These are phyloP conservation scores for Alternaria alternata DNA, from an alignment of 2,329 filamentous ascomycete species.

Conservation along the genomic window DNA sequence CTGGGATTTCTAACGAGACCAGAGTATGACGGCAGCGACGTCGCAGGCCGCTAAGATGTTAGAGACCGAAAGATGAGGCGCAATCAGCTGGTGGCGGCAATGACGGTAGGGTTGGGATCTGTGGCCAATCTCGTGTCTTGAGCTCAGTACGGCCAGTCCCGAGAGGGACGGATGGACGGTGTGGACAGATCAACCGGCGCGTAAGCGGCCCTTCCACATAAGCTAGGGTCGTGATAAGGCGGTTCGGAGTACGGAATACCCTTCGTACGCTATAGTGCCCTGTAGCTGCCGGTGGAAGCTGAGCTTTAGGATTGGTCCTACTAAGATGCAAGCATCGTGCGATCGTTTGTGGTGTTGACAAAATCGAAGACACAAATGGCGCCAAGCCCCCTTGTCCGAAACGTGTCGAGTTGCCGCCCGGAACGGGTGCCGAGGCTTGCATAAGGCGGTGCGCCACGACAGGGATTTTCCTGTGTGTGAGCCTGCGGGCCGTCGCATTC, in stretches of 20 bases:
- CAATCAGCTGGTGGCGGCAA: constrained; percentile 22
- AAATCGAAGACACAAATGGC: constrained; percentile 18
- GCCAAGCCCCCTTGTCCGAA: constrained; percentile 43
- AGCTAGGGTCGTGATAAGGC: constrained; percentile 39
- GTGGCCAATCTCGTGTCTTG: constrained; percentile 37
- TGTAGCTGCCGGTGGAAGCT: constrained; percentile 8
- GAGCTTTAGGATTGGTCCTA: constrained; percentile 13
- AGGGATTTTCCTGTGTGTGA: constrained; percentile 45
- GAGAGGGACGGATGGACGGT: constrained; percentile 36
- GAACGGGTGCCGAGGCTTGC: constrained; percentile 48
- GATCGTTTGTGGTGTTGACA: constrained; percentile 22
- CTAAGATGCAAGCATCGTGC: constrained; percentile 26
- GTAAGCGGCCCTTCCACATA: constrained; percentile 42
- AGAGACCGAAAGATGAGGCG: constrained; percentile 38
- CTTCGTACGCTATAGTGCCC: constrained; percentile 1
- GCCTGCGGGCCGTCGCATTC: constrained; percentile 50
- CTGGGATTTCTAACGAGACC: constrained; percentile 2
- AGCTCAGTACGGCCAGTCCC: constrained; percentile 46
- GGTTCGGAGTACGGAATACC: constrained; percentile 22
- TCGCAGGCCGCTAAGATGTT: constrained; percentile 30
- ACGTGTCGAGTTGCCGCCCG: constrained; percentile 49
- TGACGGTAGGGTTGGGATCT: constrained; percentile 30
- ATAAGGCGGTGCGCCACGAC: constrained; percentile 43
- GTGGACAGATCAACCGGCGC: constrained; percentile 50
- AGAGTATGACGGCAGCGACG: constrained; percentile 28